phyloP scores from a whole-genome alignment of 768 basidiomycete genomes.

The Harrya chromipes region DNA sequence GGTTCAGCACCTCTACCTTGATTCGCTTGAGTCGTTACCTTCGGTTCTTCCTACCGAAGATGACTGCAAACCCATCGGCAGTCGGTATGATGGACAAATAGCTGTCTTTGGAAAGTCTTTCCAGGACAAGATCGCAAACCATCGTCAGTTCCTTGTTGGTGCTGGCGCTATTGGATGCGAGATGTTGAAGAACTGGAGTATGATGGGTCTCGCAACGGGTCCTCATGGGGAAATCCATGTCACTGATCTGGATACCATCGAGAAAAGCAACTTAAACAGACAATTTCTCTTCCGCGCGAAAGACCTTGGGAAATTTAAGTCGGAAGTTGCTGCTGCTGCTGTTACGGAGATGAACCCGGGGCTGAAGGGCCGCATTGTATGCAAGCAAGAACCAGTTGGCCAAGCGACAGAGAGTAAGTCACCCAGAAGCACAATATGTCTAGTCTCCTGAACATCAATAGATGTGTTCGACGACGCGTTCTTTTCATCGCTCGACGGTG shows the following conservation, averaged over 20 bases:
- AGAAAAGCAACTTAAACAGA: conserved; percentile 97
- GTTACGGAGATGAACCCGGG: conserved; percentile 96
- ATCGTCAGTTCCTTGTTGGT: conserved; percentile 95
- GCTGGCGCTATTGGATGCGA: conserved; percentile 99
- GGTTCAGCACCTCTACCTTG: conserved; percentile 94
- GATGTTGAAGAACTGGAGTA: conserved; percentile 99
- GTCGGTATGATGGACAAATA: conserved; percentile 92
- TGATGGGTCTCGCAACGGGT: conserved; percentile 92
- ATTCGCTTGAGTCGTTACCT: conserved; percentile 94
- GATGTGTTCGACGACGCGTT: conserved; percentile 87
- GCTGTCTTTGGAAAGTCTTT: conserved; percentile 93
- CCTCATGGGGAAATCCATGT: conserved; percentile 81
- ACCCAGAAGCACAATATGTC: not conserved
- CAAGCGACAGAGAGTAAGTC: conserved; percentile 85
- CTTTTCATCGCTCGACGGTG: conserved; percentile 84
- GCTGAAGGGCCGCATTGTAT: conserved; percentile 77
- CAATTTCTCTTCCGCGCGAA: conserved; percentile 98
- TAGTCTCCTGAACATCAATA: conserved; percentile 32
- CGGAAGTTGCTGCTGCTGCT: conserved; percentile 88
- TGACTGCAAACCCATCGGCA: conserved; percentile 77
- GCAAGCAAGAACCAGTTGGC: conserved; percentile 93
- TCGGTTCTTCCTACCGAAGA: conserved; percentile 67
- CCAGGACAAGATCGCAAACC: conserved; percentile 87
- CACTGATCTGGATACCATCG: conserved; percentile 97
- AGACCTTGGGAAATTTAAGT: conserved; percentile 96